Evolutionary conservation across 2,329 filamentous ascomycete genomes (phyloP), one percentile per base, ranked within the genome.

Genomic region (Pseudogymnoascus pannorum): DNA sequence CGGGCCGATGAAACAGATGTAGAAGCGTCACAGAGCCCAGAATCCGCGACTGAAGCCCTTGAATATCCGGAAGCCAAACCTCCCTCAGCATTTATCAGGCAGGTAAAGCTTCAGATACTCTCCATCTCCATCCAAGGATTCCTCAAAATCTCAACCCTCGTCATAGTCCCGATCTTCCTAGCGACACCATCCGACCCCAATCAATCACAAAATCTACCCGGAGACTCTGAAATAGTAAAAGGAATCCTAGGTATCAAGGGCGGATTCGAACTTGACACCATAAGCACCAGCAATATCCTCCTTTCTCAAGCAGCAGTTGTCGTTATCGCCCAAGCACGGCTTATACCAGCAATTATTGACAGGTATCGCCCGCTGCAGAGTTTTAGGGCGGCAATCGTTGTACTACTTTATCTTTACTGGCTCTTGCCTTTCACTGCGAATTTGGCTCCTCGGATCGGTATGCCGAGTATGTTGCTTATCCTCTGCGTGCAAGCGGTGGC

Each of bases 41-140:
- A 8, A 24, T 24, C 40, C 40, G 2, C 20, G 2, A 14, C 20
- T 4, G 40, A 24, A 44, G 11, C 40, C 4, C 12, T 7, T n/a
- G 35, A 59, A 16, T 16, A 40, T 12, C 22, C 3, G 7, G 20
- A 4, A 26, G 58, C 14, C 20, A 24, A 18, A 14, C 24, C 24
- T 29, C 18, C 20, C 0, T 26, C 58, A 7, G 35, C 35, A 8
- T 59, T 59, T 59, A 59, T 33, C 18, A 59, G 26, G 6, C 58
- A 59, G 12, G 14, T 59, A 16, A 59, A 42, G 14, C 35, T 59
- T 40, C 58, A 59, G 20, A 59, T 59, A 29, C 16, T 59, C 24
- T 59, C 35, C 3, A 44, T 12, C 2, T 35, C 35, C 3, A 59
- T 59, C 14, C 35, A 29, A 12, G 58, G 58, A 16, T 59, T 59